phyloP scores from a whole-genome alignment of 768 basidiomycete genomes.

The Serendipita indica region DNA sequence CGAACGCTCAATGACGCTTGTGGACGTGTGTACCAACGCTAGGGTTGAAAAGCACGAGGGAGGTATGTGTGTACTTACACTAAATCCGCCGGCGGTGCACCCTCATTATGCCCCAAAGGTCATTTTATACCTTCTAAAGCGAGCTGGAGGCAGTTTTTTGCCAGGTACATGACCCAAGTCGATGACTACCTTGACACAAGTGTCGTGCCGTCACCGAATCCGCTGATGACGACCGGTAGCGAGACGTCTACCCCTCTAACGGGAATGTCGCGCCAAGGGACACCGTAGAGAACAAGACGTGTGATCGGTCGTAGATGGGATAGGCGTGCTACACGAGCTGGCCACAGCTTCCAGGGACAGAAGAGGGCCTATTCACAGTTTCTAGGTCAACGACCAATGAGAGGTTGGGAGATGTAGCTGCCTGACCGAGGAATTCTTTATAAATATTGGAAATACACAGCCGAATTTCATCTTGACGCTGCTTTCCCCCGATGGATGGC shows the following conservation, averaged over 20 bases:
- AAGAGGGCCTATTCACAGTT: too few relatives aligned
- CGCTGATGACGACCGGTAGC: not conserved
- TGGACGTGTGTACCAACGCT: constrained; percentile 38
- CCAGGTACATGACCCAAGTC: not conserved
- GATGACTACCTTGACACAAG: not conserved
- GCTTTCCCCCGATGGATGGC: too few relatives aligned
- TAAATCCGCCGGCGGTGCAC: not conserved
- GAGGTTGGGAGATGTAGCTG: too few relatives aligned
- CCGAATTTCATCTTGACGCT: too few relatives aligned
- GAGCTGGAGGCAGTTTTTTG: constrained; percentile 62
- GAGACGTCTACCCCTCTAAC: not conserved
- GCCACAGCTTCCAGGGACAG: too few relatives aligned
- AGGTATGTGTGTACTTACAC: constrained; percentile 32
- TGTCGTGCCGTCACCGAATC: not conserved
- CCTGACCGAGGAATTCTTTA: too few relatives aligned
- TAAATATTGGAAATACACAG: too few relatives aligned
- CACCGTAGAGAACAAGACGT: too few relatives aligned
- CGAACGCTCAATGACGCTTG: constrained; percentile 46
- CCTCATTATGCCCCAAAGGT: constrained; percentile 30
- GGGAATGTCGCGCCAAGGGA: too few relatives aligned
- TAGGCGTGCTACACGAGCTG: too few relatives aligned
- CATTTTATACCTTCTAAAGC: constrained; percentile 74
- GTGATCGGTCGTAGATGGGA: too few relatives aligned
- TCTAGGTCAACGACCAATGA: too few relatives aligned
- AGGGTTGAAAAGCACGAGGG: constrained; percentile 68